Evolutionary conservation across 2,329 filamentous ascomycete species (phyloP).

Genomic region (Escovopsis sp.): DNA sequence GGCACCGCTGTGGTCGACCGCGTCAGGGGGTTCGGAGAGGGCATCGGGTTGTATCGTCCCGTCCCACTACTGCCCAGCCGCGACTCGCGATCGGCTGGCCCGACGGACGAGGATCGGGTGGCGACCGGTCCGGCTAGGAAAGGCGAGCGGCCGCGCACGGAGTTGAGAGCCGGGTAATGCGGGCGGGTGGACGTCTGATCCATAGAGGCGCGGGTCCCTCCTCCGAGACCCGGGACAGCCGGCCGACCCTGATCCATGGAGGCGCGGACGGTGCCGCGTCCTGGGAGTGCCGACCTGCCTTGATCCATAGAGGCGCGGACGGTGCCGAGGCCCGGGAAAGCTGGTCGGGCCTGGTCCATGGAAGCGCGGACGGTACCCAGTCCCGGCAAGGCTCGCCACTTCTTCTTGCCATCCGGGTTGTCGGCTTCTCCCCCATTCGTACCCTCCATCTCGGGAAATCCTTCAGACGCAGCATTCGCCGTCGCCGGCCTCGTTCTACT

Average conservation of each 20-base stretch:
- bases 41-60: no score
- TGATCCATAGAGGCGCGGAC: no score
- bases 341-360: constrained; percentile 7
- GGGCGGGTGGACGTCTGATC: constrained; percentile 6
- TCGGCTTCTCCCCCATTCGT: constrained; percentile 19
- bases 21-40: constrained; percentile 7
- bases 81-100: constrained; percentile 16
- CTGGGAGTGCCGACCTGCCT: no score
- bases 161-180: no score
- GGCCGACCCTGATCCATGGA: no score
- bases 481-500: constrained; percentile 8
- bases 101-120: constrained; percentile 9
- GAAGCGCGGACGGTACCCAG: constrained; percentile 13
- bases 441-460: constrained; percentile 26
- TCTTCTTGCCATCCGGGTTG: constrained; percentile 17
- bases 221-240: no score
- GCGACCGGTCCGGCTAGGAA: constrained; percentile 7
- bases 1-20: constrained; percentile 12
- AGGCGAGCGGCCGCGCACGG: no score
- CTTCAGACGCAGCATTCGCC: constrained; percentile 19
- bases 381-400: constrained; percentile 24
- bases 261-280: no score
- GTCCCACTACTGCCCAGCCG: constrained; percentile 15
- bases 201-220: constrained; percentile 9
- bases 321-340: no score